phyloP scores from a whole-genome alignment of 345 rosid genomes.

The Gossypium herbaceum region DNA sequence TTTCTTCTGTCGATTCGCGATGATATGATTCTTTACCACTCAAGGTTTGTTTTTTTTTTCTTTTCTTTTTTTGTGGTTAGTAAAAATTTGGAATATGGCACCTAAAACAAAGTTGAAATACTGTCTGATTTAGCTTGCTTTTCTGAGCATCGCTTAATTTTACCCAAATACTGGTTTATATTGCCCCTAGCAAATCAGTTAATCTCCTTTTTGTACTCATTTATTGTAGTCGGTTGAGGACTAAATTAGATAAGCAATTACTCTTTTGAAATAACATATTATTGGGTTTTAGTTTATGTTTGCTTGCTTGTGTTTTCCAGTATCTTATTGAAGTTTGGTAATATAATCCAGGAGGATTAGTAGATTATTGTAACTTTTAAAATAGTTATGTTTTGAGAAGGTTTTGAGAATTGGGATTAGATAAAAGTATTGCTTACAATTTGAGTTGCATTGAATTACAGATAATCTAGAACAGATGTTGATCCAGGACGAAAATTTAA shows the following conservation, averaged over 20 bases:
- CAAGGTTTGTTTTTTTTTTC: background rate
- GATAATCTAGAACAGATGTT: conserved; percentile 32
- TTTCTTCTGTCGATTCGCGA: background rate
- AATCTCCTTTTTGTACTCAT: background rate
- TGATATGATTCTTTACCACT: background rate
- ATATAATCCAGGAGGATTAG: background rate
- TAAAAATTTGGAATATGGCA: background rate
- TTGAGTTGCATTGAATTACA: conserved; percentile 18
- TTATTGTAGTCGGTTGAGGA: background rate
- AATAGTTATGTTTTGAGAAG: background rate
- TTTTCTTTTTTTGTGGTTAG: background rate
- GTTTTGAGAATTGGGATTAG: background rate
- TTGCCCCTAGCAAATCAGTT: background rate
- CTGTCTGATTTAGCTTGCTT: background rate
- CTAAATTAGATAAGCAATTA: background rate
- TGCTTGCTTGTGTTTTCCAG: background rate
- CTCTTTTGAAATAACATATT: background rate
- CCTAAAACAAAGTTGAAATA: background rate
- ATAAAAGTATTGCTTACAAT: background rate
- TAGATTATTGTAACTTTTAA: background rate
- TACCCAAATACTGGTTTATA: background rate
- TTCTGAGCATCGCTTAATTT: background rate
- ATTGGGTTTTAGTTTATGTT: background rate
- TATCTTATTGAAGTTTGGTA: background rate
- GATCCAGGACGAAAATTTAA: conserved; percentile 18